Percentiles rank a stretch among this genome's conserved stretches.
Evolutionary conservation across 129 eudicot species (phyloP).

Genomic region (Gnaphalium uliginosum): DNA sequence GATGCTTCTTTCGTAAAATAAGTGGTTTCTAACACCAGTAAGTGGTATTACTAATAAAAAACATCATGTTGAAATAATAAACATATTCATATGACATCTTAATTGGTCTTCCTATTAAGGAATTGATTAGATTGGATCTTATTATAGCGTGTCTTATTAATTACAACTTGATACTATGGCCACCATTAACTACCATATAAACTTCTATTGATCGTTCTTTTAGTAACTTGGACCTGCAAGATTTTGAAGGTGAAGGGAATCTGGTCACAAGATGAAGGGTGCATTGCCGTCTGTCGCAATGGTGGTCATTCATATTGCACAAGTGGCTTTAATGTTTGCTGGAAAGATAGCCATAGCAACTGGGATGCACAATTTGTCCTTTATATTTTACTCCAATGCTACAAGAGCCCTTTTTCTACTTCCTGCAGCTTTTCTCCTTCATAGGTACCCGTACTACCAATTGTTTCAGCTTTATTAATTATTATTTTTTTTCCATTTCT

Average conservation of each 20-base stretch:
- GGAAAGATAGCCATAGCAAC: conserved; percentile 49
- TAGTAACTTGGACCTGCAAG: background rate
- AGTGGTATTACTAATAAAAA: background rate
- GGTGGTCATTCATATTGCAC: conserved; percentile 48
- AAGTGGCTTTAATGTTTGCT: conserved; percentile 47
- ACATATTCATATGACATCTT: background rate
- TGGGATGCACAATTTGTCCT: conserved; percentile 47
- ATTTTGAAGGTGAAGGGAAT: background rate
- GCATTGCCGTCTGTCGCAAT: conserved; percentile 51
- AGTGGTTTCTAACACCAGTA: background rate
- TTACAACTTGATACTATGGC: background rate
- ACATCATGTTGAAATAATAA: background rate
- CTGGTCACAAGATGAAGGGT: conserved; percentile 25
- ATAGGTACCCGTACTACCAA: conserved; percentile 22
- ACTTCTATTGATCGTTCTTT: background rate
- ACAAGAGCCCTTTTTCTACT: conserved; percentile 46
- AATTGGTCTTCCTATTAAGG: background rate
- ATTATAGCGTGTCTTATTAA: background rate
- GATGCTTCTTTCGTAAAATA: background rate
- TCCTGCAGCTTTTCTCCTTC: conserved; percentile 40
- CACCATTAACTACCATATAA: background rate
- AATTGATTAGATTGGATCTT: background rate
- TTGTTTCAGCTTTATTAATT: background rate
- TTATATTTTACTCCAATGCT: conserved; percentile 34
- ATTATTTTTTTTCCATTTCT: background rate